phyloP scores from a whole-genome alignment of 192 early-diverging fungal genomes.

The Entomortierella parvispora region DNA sequence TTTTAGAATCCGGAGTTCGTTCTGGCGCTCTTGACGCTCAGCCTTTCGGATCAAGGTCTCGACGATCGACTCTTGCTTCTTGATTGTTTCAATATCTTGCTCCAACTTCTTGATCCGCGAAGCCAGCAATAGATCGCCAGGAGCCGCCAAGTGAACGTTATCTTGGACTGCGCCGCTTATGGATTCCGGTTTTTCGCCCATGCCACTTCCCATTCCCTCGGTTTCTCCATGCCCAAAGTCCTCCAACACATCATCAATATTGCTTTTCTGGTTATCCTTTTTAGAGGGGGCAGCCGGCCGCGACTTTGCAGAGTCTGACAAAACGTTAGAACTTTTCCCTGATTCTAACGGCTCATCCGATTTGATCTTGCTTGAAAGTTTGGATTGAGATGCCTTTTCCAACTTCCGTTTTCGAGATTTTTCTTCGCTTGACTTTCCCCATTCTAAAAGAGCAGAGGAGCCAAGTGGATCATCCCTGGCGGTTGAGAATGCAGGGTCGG shows the following conservation, averaged over 20 bases:
- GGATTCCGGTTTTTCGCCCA: slow-evolving; percentile 34
- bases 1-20: slow-evolving; percentile 73
- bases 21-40: slow-evolving; percentile 53
- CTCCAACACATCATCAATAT: too few relatives aligned
- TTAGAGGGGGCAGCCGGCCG: too few relatives aligned
- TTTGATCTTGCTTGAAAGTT: slow-evolving; percentile 2
- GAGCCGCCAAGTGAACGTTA: slow-evolving; percentile 68
- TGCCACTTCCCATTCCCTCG: too few relatives aligned
- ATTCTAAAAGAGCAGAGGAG: slow-evolving; percentile 21
- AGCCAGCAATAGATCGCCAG: slow-evolving; percentile 75
- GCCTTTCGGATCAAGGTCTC: slow-evolving; percentile 72
- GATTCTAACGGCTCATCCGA: neutral
- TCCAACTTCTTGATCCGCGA: slow-evolving; percentile 60
- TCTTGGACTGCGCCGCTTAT: slow-evolving; percentile 55
- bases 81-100: slow-evolving; percentile 63
- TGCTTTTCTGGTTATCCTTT: too few relatives aligned
- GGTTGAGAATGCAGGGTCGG: slow-evolving; percentile 36
- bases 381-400: slow-evolving; percentile 18
- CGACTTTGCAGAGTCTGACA: too few relatives aligned
- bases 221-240: too few relatives aligned
- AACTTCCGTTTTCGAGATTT: slow-evolving; percentile 1
- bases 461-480: slow-evolving; percentile 16
- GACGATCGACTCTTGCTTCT: slow-evolving; percentile 75
- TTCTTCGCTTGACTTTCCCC: slow-evolving; percentile 31
- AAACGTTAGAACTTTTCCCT: neutral